These are phyloP conservation scores for Polytrichum commune DNA, from an alignment of 225 moss, liverwort and hornwort genomes.

Conservation along the genomic window DNA sequence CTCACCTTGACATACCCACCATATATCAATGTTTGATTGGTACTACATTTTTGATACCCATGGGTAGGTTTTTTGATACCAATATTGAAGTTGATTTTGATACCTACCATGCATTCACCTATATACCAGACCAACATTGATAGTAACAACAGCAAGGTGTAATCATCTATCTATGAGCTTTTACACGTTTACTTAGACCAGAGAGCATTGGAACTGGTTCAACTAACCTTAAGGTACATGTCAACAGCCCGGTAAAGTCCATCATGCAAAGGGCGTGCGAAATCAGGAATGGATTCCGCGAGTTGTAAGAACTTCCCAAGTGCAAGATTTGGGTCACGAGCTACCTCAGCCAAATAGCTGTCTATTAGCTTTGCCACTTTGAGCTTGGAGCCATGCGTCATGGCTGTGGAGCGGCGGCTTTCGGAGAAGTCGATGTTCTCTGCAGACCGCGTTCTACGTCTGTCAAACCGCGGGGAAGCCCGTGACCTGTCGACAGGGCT, in stretches of 20 bases:
- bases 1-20: too few relatives aligned
- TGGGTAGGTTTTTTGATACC: too few relatives aligned
- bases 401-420: constrained; percentile 39
- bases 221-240: constrained; percentile 82
- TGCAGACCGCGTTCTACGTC: constrained; percentile 55
- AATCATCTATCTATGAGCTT: background rate
- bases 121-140: too few relatives aligned
- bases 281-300: constrained; percentile 72
- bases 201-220: background rate
- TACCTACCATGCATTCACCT: too few relatives aligned
- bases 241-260: constrained; percentile 86
- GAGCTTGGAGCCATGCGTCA: constrained; percentile 55
- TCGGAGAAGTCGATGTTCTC: constrained; percentile 43
- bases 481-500: constrained; percentile 33
- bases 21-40: too few relatives aligned
- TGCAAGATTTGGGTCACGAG: constrained; percentile 63
- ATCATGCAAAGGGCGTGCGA: constrained; percentile 71
- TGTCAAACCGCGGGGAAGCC: constrained; percentile 20
- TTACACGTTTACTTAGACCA: too few relatives aligned
- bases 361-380: constrained; percentile 82
- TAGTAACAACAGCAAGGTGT: background rate
- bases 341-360: constrained; percentile 73
- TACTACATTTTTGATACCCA: too few relatives aligned
- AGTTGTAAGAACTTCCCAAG: constrained; percentile 64
- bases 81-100: too few relatives aligned